Evolutionary conservation across 352 stramenopile genomes (phyloP), one percentile per base, ranked within the genome.

Genomic region (Globisporangium spiculum): DNA sequence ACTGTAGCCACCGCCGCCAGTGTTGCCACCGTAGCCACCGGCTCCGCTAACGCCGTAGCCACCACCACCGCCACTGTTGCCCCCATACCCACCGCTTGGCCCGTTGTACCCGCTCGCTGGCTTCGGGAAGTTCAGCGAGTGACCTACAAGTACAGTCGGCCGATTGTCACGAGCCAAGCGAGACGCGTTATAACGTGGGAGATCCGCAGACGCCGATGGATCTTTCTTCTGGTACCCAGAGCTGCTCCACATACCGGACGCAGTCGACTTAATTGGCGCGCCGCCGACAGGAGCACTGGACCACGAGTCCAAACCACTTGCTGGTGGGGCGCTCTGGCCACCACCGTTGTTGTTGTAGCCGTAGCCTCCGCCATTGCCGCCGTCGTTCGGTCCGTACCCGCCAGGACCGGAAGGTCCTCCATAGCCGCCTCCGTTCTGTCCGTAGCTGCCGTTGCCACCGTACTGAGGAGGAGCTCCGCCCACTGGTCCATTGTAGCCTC

Each of bases 201-300:
- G 66, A 26, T 82, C 73, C 0, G 66, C 34, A 0, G 65, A 65
- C 26, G 63, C 61, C 6, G 69, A 63, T 27, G 72, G 64, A 9
- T 92, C 84, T 36, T 81, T 89, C 69, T 92, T 92, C 66, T 96
- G 85, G 62, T 94, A 96, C 0, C 88, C 88, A 30, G 79, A 74
- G 67, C 78, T 94, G 70, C 86, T 93, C 88, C 88, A 96, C 56
- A 89, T 88, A 16, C 88, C 88, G 16, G 77, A 66, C 18, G 73
- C 73, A 18, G 74, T 55, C 14, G 58, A 67, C 65, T 93, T 93
- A 6, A 68, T 67, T 22, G 77, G 69, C 30, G 76, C 54, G 2
- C 77, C 78, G 52, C 70, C 68, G 2, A 52, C 54, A 1, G 77
- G 67, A 1, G 75, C 60, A 0, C 77, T 70, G 22, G 79, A 77